Percentiles rank a stretch among this genome's conserved stretches.
phyloP scores from a whole-genome alignment of 164 flowering plant genomes.

The Macadamia tetraphylla region DNA sequence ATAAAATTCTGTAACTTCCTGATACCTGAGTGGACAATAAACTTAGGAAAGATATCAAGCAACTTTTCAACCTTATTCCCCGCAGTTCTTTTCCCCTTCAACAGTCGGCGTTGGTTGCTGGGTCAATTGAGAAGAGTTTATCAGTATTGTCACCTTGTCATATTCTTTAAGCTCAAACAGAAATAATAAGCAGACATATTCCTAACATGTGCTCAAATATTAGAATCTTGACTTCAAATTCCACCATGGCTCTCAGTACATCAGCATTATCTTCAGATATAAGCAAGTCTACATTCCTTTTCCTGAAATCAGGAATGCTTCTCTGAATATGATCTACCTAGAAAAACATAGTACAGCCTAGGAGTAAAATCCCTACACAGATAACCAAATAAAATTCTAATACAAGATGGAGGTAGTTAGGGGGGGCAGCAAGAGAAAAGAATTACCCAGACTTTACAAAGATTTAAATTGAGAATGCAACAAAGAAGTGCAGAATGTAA shows the following conservation, averaged over 20 bases:
- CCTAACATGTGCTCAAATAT: slow-evolving; percentile 68
- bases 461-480: neutral
- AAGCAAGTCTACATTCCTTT: slow-evolving; percentile 36
- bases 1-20: neutral
- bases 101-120: slow-evolving; percentile 68
- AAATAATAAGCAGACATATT: slow-evolving; percentile 4
- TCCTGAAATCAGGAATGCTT: slow-evolving; percentile 52
- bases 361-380: neutral
- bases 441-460: neutral
- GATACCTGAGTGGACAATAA: slow-evolving; percentile 69
- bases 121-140: slow-evolving; percentile 14
- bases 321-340: slow-evolving; percentile 59
- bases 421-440: neutral
- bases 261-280: slow-evolving; percentile 47
- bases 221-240: slow-evolving; percentile 61
- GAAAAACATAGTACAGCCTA: slow-evolving; percentile 15
- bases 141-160: slow-evolving; percentile 10
- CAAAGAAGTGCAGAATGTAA: neutral
- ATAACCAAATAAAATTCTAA: neutral
- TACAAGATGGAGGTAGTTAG: neutral
- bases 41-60: slow-evolving; percentile 67
- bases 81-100: slow-evolving; percentile 60
- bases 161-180: neutral
- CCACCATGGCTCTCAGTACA: slow-evolving; percentile 57
- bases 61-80: slow-evolving; percentile 79